Evolutionary conservation across 2,329 filamentous ascomycete genomes (phyloP).

Genomic region (Kalaharituber pfeilii): DNA sequence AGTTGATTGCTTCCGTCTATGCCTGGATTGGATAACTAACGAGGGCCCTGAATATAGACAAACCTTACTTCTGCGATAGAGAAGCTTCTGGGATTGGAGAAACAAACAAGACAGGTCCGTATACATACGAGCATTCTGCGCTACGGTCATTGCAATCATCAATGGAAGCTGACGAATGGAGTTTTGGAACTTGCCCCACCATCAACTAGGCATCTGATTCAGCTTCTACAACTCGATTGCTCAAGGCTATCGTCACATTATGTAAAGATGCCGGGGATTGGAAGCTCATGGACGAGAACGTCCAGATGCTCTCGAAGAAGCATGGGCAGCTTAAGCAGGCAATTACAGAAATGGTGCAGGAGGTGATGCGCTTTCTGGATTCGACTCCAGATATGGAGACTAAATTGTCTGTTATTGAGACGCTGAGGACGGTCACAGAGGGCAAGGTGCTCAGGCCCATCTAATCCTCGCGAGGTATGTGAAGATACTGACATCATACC

Average conservation of each 20-base stretch:
- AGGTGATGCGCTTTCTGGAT: slow-evolving; percentile 80
- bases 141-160: slow-evolving; percentile 2
- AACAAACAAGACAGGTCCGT: slow-evolving; percentile 83
- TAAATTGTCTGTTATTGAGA: slow-evolving; percentile 88
- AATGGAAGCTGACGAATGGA: slow-evolving; percentile 17
- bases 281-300: slow-evolving; percentile 90
- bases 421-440: slow-evolving; percentile 86
- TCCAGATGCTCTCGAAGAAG: slow-evolving; percentile 92
- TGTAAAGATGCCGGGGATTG: slow-evolving; percentile 88
- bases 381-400: slow-evolving; percentile 68
- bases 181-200: slow-evolving; percentile 12
- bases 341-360: slow-evolving; percentile 97
- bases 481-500: neutral
- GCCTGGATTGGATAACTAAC: slow-evolving; percentile 18
- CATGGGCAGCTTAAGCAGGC: slow-evolving; percentile 99
- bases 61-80: slow-evolving; percentile 80
- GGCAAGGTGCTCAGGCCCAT: slow-evolving; percentile 50
- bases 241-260: slow-evolving; percentile 79
- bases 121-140: slow-evolving; percentile 1
- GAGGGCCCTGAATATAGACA: slow-evolving; percentile 31
- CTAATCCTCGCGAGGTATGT: neutral
- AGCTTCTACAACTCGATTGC: slow-evolving; percentile 75
- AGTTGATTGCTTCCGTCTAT: slow-evolving; percentile 4
- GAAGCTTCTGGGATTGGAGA: slow-evolving; percentile 81
- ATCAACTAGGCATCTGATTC: slow-evolving; percentile 67